Base-by-base conservation (phyloP, 2,329 filamentous ascomycete species). In the Zymoseptoria brevis region DNA sequence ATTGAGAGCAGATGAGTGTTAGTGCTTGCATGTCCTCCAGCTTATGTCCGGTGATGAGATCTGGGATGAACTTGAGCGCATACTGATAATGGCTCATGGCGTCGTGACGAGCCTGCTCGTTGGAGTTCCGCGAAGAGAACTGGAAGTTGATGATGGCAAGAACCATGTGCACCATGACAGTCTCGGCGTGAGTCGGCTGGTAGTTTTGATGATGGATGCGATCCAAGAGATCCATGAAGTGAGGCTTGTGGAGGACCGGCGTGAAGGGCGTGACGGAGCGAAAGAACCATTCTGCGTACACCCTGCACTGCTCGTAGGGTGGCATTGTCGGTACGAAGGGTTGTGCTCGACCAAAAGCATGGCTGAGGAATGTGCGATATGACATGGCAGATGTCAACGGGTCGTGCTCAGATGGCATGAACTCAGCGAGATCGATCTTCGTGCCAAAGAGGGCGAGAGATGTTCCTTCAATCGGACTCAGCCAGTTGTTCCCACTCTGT, bases 71-170 rank as follows among this genome's bases (percentile, higher is more conserved):
- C 69, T 83, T 83, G 51, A 92, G 74, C 1, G 86, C 81, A 69
- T 86, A 93, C 67, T 91, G 87, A 66, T 92, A 93, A 71, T 94
- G 89, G 57, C 83, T 82, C 72, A 91, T 89, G 3, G 88, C 89
- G 55, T 86, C 75, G 1, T 83, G 79, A 64, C 87, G 84, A 56
- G 87, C 75, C 53, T 16, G 80, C 71, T 58, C 83, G 75, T 60
- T 79, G 61, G 79, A 77, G 66, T 90, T 91, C 19, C 89, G 81
- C 4, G 85, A 78, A n/a, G 87, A 86, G 60, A 86, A 88, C 66
- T 95, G 89, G 65, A 88, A 90, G 69, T 86, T 86, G 66, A 93
- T 87, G 54, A 85, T 86, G 9, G 88, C 87, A 60, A 94, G 86
- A 50, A 94, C 81, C 84, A 92, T 89, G 72, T 93, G 87, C 0